These are phyloP conservation scores for Avicennia marina DNA, from an alignment of 257 asterid species.

Conservation along the genomic window DNA sequence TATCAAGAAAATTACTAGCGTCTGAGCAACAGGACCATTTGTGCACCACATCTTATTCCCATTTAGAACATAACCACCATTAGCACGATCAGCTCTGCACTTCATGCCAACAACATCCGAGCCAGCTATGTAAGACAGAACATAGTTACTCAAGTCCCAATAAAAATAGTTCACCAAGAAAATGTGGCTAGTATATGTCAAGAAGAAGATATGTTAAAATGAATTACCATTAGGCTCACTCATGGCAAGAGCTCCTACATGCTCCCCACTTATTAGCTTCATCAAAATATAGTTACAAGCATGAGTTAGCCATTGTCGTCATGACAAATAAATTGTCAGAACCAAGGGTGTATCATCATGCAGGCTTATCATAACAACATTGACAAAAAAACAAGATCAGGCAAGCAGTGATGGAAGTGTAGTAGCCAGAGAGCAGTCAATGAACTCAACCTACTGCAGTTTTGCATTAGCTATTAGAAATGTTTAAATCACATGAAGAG, in stretches of 20 bases:
- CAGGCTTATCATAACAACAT: too few species aligned
- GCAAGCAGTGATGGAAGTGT: too few species aligned
- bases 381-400: too few species aligned
- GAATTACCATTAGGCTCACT: conserved; percentile 93
- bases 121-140: conserved; percentile 64
- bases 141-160: conserved; percentile 10
- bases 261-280: conserved; percentile 94
- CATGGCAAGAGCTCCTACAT: conserved; percentile 99
- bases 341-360: too few species aligned
- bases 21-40: conserved; percentile 87
- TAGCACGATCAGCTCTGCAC: conserved; percentile 87
- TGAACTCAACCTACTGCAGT: too few species aligned
- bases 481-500: too few species aligned
- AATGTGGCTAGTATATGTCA: not conserved
- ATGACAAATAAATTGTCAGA: too few species aligned
- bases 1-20: conserved; percentile 52
- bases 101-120: conserved; percentile 98
- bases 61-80: conserved; percentile 86
- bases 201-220: conserved; percentile 17
- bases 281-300: conserved; percentile 27
- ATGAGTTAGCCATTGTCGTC: conserved; percentile 19
- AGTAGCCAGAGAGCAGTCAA: too few species aligned
- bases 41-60: conserved; percentile 99
- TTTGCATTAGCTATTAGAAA: too few species aligned
- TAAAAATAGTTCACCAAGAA: not conserved